Evolutionary conservation across 2,329 filamentous ascomycete genomes (phyloP).

Genomic region (Venturia effusa): DNA sequence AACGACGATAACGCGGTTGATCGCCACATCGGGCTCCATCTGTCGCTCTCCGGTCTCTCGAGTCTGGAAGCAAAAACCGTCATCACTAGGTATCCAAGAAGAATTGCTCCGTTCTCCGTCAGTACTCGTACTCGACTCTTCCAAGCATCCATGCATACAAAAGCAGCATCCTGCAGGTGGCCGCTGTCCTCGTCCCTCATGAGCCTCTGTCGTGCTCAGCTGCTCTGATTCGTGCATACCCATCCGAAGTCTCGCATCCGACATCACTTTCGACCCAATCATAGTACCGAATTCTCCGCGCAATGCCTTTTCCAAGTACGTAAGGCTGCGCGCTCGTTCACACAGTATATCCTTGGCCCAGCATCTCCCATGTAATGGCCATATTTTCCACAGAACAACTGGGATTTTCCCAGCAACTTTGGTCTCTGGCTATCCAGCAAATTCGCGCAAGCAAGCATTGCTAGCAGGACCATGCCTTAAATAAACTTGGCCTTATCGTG

Average conservation of each 20-base stretch:
- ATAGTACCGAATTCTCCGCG: not conserved
- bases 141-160: not conserved
- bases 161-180: too few relatives aligned
- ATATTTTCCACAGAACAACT: not conserved
- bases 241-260: not conserved
- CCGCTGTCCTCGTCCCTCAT: too few relatives aligned
- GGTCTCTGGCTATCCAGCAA: not conserved
- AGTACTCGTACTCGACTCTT: not conserved
- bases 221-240: not conserved
- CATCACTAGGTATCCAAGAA: not conserved
- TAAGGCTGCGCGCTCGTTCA: not conserved
- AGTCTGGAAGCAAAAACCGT: not conserved
- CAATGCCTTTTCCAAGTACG: not conserved
- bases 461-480: not conserved
- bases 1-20: not conserved
- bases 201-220: not conserved
- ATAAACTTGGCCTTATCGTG: not conserved
- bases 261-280: not conserved
- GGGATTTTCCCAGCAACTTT: not conserved
- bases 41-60: too few relatives aligned
- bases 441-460: not conserved
- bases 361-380: not conserved
- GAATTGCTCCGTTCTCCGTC: too few relatives aligned
- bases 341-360: not conserved
- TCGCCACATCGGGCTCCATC: not conserved